Conservation (phyloP, 2,329 filamentous ascomycete genomes). For the Sporothrix inflata region DNA sequence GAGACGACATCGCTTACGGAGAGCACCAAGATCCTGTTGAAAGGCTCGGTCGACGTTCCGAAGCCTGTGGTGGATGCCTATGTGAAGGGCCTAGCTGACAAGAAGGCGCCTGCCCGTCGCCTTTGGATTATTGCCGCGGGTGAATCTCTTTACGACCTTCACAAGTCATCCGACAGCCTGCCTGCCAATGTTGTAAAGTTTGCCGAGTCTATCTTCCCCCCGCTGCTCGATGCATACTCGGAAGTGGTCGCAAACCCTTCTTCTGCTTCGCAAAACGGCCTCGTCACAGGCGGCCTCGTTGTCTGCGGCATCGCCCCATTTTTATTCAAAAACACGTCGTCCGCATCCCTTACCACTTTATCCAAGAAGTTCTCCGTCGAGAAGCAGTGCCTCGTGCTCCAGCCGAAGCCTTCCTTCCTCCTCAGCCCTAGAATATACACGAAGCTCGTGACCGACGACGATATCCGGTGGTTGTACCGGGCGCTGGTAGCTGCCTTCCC, state of each 20-base stretch:
- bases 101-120: slow-evolving; percentile 75
- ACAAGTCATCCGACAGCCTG: slow-evolving; percentile 50
- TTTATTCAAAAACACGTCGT: slow-evolving; percentile 58
- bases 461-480: slow-evolving; percentile 75
- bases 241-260: slow-evolving; percentile 80
- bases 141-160: slow-evolving; percentile 66
- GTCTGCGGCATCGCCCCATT: slow-evolving; percentile 66
- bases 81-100: slow-evolving; percentile 81
- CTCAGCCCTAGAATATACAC: slow-evolving; percentile 83
- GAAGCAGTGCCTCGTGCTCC: slow-evolving; percentile 67
- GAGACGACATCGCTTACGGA: slow-evolving; percentile 73
- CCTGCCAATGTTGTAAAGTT: slow-evolving; percentile 55
- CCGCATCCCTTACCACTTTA: slow-evolving; percentile 50
- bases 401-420: slow-evolving; percentile 86
- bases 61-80: slow-evolving; percentile 71
- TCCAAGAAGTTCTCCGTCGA: slow-evolving; percentile 65
- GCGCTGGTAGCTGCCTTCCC: slow-evolving; percentile 67
- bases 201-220: slow-evolving; percentile 55
- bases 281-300: slow-evolving; percentile 79
- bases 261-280: slow-evolving; percentile 76
- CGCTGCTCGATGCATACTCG: slow-evolving; percentile 70
- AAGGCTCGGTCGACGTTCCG: slow-evolving; percentile 63
- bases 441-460: slow-evolving; percentile 74
- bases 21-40: slow-evolving; percentile 65
- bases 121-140: slow-evolving; percentile 79